Base-by-base conservation (phyloP, 176 grass and related monocot genomes). In the Elymus sibiricus region DNA sequence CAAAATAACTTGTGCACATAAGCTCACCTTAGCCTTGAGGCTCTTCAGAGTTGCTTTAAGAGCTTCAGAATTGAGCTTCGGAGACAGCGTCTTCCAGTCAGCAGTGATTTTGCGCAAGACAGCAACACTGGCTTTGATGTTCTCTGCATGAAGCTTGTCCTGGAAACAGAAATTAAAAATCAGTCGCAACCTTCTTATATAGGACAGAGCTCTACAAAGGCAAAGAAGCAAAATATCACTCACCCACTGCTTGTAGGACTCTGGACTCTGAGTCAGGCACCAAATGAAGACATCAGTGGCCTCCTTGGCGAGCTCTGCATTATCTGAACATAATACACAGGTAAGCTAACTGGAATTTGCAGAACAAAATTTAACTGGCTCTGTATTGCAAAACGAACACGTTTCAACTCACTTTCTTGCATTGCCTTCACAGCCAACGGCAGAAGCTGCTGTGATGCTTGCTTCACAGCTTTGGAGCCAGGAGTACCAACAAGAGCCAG, bases 161-260 rank as follows among this genome's bases (percentile, higher is more conserved):
- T 98, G 74, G 24, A 88, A 64, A 82, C 61, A 21, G 7, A 83
- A 63, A 85, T 80, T 74, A 84, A 83, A 38, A 38, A 58, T 72
- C 51, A 79, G 59, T 60, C 16, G 43, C 15, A 60, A 32, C 75
- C 74, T 39, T 84, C 81, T 53, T 70, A 28, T 37, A 35, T 49
- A 24, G 6, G 8, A 53, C 9, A 34, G 7, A 4, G 43, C 12
- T 26, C 1, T 31, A 78, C 64, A 76, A 46, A 66, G 35, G 31
- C 5, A 87, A 81, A 74, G 60, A 51, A n/a, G 24, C 16, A 44
- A 81, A 59, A 81, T 24, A 73, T n/a, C 61, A 55, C 92, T 89
- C 80, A 99, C 97, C 97, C 97, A 99, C 11, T 89, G 94, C 80
- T 97, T 97, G 89, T 89, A 94, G 31, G 87, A 94, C 27, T 99